Evolutionary conservation across 441 rosid genomes (phyloP), one percentile per base, ranked within the genome.

Genomic region (Arabidopsis lyrata): DNA sequence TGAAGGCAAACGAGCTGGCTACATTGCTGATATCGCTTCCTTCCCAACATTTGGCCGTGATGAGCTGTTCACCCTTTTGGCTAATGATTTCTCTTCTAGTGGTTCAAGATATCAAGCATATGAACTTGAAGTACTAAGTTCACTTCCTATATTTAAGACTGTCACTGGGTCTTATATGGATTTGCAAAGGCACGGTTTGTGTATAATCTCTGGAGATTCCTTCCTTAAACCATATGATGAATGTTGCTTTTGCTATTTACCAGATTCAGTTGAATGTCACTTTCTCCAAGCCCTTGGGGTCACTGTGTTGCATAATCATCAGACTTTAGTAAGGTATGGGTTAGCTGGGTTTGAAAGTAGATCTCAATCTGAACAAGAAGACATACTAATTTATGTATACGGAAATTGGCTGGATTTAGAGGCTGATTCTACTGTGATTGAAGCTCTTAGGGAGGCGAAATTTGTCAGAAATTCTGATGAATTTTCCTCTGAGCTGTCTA

Each of bases 71-170:
- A 77, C 77, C 63, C 91, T 95, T 86, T 88, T 95, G 81, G 96
- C 99, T 54, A 64, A 81, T 22, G 99, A 95, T 84, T 88, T 88
- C 77, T 79, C 81, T 66, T 79, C 80, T 63, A 86, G 80, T 86
- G 87, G 85, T 66, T 85, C 93, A 48, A 80, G 80, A 27, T 95
- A 93, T 78, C 86, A 86, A 65, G 34, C 83, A 60, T 88, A 87
- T 82, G 94, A 90, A 82, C 93, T 86, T 79, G 94, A 91, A 80
- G 92, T 86, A 22, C 78, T 95, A 75, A 82, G 87, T 31, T 86
- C 87, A 59, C 87, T 95, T 82, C 99, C 99, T 72, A 90, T 95
- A 77, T 95, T 85, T 80, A 95, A 84, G 85, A 88, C 96, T 35
- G 93, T 87, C 70, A 77, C 74, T 47, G 95, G 97, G 76, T 84